These are phyloP conservation scores for Leccinum olivaceoglutinosum DNA, from an alignment of 1,284 basidiomycete species.

Conservation along the genomic window DNA sequence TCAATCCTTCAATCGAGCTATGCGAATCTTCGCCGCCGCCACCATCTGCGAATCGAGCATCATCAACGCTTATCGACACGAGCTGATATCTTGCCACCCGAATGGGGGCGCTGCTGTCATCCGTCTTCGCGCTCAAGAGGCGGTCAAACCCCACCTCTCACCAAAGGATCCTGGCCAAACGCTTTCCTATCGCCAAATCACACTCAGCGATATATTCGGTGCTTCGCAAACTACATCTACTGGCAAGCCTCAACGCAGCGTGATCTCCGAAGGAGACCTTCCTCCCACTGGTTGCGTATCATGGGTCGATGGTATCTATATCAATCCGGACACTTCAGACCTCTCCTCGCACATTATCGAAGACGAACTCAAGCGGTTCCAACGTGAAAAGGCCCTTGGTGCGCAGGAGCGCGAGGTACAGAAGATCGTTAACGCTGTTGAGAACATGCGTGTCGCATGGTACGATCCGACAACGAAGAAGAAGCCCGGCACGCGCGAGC, in stretches of 20 bases:
- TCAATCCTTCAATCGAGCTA: background rate
- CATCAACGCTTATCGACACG: background rate
- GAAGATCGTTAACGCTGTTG: too few relatives aligned
- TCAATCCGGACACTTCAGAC: background rate
- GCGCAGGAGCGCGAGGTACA: background rate
- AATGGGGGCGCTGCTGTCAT: background rate
- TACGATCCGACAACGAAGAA: too few relatives aligned
- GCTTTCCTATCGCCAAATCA: background rate
- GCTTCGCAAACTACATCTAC: background rate
- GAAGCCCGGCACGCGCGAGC: too few relatives aligned
- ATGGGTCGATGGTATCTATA: background rate
- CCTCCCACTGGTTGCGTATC: background rate
- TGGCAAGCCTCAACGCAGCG: background rate
- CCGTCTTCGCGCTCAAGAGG: background rate
- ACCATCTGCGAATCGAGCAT: background rate
- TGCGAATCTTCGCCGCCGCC: background rate
- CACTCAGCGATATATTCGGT: background rate
- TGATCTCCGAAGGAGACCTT: background rate
- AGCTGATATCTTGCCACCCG: background rate
- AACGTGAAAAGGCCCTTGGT: background rate
- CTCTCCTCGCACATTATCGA: background rate
- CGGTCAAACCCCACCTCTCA: background rate
- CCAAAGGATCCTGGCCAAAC: background rate
- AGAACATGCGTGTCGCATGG: too few relatives aligned
- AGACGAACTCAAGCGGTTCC: rapidly evolving